Percentiles rank a stretch among this genome's conserved stretches.
These are phyloP conservation scores for Triangularia setosa DNA, from an alignment of 2,329 filamentous ascomycete genomes.

Conservation along the genomic window DNA sequence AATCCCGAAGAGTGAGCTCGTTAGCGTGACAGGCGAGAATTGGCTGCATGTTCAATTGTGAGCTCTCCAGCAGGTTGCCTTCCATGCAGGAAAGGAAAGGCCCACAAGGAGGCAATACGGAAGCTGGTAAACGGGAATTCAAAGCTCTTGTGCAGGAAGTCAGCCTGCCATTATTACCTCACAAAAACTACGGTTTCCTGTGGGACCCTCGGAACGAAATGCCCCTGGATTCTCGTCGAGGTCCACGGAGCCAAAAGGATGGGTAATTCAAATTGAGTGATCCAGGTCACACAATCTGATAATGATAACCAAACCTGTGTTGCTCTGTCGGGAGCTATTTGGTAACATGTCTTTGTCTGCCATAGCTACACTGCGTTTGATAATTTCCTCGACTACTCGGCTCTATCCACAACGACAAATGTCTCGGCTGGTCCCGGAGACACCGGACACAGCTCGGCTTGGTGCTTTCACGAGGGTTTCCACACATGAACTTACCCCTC, in stretches of 20 bases:
- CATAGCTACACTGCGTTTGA: not conserved
- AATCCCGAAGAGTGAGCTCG: slow-evolving; percentile 19
- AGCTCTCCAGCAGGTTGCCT: not conserved
- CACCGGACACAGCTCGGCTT: not conserved
- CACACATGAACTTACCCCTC: not conserved
- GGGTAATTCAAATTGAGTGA: not conserved
- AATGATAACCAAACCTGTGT: not conserved
- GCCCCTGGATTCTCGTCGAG: not conserved
- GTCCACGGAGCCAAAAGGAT: not conserved
- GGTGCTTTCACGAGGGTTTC: not conserved
- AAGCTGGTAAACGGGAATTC: slow-evolving; percentile 4
- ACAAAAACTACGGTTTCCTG: slow-evolving; percentile 23
- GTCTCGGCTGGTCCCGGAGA: not conserved
- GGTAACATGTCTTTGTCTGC: not conserved
- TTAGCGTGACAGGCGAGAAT: slow-evolving; percentile 23
- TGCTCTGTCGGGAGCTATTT: not conserved
- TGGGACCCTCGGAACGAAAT: not conserved
- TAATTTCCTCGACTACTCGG: not conserved
- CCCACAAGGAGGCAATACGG: not conserved
- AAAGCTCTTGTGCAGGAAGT: slow-evolving; percentile 7
- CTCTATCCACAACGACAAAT: not conserved
- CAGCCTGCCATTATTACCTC: slow-evolving; percentile 27
- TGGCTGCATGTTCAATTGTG: slow-evolving; percentile 9
- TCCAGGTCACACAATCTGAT: not conserved
- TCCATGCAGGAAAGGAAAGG: not conserved